phyloP scores from a whole-genome alignment of 1,284 basidiomycete genomes.

The Rhodotorula sp. region DNA sequence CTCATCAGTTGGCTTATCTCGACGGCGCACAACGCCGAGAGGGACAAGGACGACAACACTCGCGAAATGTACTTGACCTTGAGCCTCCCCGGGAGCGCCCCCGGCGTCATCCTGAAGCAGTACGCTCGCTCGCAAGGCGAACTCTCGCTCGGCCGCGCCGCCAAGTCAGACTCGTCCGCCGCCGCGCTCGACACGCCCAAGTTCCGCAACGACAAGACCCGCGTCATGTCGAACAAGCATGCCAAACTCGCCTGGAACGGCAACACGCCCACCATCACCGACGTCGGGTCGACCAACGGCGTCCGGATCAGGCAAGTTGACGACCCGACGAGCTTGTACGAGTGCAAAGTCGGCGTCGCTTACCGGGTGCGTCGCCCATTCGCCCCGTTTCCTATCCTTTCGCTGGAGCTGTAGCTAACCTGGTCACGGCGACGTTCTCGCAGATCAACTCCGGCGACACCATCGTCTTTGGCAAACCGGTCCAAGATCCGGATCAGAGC shows the following conservation, averaged over 20 bases:
- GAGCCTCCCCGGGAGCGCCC: background rate
- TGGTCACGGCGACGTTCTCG: background rate
- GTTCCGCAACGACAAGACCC: constrained; percentile 18
- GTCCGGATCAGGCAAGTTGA: background rate
- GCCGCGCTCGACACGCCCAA: constrained; percentile 6
- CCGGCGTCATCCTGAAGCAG: constrained; percentile 6
- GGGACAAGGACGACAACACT: background rate
- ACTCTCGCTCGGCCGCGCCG: constrained; percentile 15
- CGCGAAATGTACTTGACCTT: constrained; percentile 9
- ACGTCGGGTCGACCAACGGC: constrained; percentile 22
- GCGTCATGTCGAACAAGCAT: constrained; percentile 26
- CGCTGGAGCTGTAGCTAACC: background rate
- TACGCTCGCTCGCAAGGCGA: background rate
- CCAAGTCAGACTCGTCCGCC: constrained; percentile 1
- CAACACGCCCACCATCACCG: constrained; percentile 8
- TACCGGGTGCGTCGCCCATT: constrained; percentile 7
- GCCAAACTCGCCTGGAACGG: constrained; percentile 12
- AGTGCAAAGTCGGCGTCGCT: background rate
- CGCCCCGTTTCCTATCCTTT: too few species aligned
- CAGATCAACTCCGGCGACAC: constrained; percentile 12
- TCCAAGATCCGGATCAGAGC: background rate
- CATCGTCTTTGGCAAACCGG: constrained; percentile 20
- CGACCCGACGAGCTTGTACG: background rate
- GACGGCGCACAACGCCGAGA: background rate
- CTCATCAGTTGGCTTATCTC: background rate